phyloP scores from a whole-genome alignment of 805 yeast species.

The Debaryomyces tyrocola region DNA sequence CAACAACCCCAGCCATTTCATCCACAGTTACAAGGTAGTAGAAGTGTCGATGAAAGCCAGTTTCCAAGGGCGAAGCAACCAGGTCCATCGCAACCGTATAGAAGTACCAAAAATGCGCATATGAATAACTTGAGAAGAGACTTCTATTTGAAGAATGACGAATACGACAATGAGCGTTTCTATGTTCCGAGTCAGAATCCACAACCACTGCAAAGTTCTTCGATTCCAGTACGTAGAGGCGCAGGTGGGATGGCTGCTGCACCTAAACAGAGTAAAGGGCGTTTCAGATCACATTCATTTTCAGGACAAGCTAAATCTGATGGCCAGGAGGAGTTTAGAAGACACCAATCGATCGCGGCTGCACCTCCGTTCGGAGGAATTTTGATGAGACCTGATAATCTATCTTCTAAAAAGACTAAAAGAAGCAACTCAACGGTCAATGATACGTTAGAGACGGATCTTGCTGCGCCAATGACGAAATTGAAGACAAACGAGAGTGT shows the following conservation, averaged over 20 bases:
- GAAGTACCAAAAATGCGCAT: conserved; percentile 3
- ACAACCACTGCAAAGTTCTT: not conserved
- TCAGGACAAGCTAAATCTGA: conserved; percentile 32
- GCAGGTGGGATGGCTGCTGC: conserved; percentile 18
- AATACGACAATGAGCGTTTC: conserved; percentile 1
- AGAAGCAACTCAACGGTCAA: conserved; percentile 7
- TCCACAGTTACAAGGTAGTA: not conserved
- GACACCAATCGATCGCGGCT: not conserved
- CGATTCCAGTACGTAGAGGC: conserved; percentile 13
- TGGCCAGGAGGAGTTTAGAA: not conserved
- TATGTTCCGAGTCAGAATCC: conserved; percentile 1
- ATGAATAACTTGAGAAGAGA: conserved; percentile 18
- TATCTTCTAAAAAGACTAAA: conserved; percentile 3
- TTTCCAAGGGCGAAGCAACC: not conserved
- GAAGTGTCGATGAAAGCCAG: conserved; percentile 1
- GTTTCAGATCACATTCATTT: conserved; percentile 19
- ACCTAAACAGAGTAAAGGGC: conserved; percentile 13
- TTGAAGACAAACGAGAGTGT: conserved; percentile 23
- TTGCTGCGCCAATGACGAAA: conserved; percentile 29
- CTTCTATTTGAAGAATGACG: conserved; percentile 13
- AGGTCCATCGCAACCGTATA: not conserved
- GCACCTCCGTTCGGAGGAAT: conserved; percentile 23
- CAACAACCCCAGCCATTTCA: not conserved
- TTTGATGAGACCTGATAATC: conserved; percentile 17
- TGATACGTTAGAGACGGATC: conserved; percentile 23